A percentile compares a stretch with the other conserved stretches of the same genome.
phyloP scores from a whole-genome alignment of 257 asterid species.

The Fraxinus cuspidata region DNA sequence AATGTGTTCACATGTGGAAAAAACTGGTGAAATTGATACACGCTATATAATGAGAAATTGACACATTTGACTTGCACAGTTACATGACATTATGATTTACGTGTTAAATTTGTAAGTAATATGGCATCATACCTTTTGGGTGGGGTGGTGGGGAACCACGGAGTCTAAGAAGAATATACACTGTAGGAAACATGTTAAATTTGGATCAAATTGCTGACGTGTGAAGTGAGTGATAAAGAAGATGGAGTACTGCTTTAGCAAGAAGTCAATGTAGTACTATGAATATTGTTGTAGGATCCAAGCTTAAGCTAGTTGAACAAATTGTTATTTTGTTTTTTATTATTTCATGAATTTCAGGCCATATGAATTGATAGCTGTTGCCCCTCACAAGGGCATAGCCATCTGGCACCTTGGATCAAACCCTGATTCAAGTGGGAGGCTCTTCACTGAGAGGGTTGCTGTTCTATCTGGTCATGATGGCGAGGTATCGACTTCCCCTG shows the following conservation, averaged over 20 bases:
- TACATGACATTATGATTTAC: background rate
- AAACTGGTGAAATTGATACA: background rate
- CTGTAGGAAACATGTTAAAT: too few species aligned
- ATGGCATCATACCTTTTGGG: background rate
- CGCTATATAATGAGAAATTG: constrained; percentile 1
- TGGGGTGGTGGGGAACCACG: too few species aligned
- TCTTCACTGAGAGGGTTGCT: constrained; percentile 60
- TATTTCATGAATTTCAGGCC: constrained; percentile 53
- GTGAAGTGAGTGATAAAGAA: too few species aligned
- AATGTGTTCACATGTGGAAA: background rate
- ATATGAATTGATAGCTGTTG: constrained; percentile 86
- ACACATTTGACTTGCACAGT: background rate
- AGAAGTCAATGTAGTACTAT: too few species aligned
- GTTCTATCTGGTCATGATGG: constrained; percentile 63
- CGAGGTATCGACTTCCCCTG: constrained; percentile 51
- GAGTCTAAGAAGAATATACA: too few species aligned
- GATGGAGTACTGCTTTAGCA: too few species aligned
- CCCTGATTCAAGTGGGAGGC: constrained; percentile 80
- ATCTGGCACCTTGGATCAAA: constrained; percentile 86
- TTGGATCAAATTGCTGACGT: too few species aligned
- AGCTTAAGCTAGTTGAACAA: background rate
- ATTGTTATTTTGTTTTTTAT: background rate
- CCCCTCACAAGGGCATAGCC: constrained; percentile 72
- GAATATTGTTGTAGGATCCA: too few species aligned
- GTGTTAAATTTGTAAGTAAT: background rate